A percentile compares a stretch with the other conserved stretches of the same genome.
Evolutionary conservation across 306 rosid species (phyloP).

Genomic region (Ziziphus jujuba): DNA sequence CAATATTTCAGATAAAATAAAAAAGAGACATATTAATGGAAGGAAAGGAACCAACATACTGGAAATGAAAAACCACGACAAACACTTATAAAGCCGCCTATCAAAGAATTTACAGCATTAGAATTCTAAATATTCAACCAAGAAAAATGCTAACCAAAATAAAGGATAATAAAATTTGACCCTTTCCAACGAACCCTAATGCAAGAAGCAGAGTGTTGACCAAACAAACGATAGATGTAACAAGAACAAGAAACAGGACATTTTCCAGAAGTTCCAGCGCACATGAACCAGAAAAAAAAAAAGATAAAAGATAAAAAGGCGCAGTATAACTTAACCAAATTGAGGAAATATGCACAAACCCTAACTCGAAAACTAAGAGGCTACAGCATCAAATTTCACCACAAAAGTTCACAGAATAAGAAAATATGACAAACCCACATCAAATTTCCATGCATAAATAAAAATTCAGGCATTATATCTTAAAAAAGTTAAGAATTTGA

Average conservation of each 20-base stretch:
- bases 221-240: neutral
- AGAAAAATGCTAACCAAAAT: neutral
- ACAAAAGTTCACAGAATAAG: conserved; percentile 22
- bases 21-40: too few species aligned
- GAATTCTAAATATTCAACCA: neutral
- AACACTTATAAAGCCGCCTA: too few species aligned
- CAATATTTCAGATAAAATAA: too few species aligned
- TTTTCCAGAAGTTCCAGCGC: conserved; percentile 20
- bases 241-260: neutral
- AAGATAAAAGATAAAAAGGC: too few species aligned
- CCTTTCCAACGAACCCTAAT: conserved; percentile 7
- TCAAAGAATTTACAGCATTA: neutral
- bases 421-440: conserved; percentile 23
- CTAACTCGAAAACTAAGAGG: conserved; percentile 31
- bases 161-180: neutral
- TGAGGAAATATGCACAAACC: conserved; percentile 33
- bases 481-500: conserved; percentile 20
- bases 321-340: conserved; percentile 33
- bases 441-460: conserved; percentile 20
- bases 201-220: neutral
- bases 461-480: conserved; percentile 8
- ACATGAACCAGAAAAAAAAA: conserved; percentile 31
- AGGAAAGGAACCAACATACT: too few species aligned
- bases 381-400: conserved; percentile 33
- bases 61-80: too few species aligned